These are phyloP conservation scores for Ulmus americana DNA, from an alignment of 331 rosid genomes.

Conservation along the genomic window DNA sequence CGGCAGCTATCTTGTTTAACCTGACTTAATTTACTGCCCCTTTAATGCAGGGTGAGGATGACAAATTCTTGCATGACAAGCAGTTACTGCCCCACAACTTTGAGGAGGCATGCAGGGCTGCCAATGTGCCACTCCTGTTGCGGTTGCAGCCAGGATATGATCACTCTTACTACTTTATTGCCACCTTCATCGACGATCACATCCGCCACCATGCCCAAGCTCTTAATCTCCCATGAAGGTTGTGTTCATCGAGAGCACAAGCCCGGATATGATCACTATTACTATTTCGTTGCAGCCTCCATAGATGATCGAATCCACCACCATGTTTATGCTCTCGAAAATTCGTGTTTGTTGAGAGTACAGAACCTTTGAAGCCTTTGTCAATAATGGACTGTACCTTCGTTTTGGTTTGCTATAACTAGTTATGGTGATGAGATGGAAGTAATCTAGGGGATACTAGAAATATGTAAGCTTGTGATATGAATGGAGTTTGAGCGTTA, in stretches of 20 bases:
- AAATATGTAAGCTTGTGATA: not conserved
- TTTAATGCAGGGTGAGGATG: slow-evolving; percentile 65
- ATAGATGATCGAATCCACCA: slow-evolving; percentile 75
- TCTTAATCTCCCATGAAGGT: slow-evolving; percentile 47
- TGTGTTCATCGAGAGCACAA: slow-evolving; percentile 16
- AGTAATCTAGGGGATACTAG: not conserved
- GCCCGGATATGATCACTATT: slow-evolving; percentile 50
- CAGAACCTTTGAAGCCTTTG: slow-evolving; percentile 9
- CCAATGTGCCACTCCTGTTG: slow-evolving; percentile 55
- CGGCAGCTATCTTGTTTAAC: too few species aligned
- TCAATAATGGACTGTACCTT: not conserved
- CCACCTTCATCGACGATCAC: slow-evolving; percentile 92
- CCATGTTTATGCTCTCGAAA: slow-evolving; percentile 74
- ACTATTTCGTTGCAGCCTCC: slow-evolving; percentile 61
- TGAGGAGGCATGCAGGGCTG: slow-evolving; percentile 69
- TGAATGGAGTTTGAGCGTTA: slow-evolving; percentile 4
- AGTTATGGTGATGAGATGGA: not conserved
- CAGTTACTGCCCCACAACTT: slow-evolving; percentile 67
- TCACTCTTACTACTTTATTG: slow-evolving; percentile 67
- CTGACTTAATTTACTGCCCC: not conserved
- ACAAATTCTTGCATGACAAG: slow-evolving; percentile 44
- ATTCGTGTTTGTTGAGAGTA: slow-evolving; percentile 16
- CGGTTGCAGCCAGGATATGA: slow-evolving; percentile 78
- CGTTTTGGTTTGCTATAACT: slow-evolving; percentile 4
- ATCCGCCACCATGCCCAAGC: slow-evolving; percentile 89